phyloP scores from a whole-genome alignment of 2,329 filamentous ascomycete genomes.

The Microdochium bolleyi region DNA sequence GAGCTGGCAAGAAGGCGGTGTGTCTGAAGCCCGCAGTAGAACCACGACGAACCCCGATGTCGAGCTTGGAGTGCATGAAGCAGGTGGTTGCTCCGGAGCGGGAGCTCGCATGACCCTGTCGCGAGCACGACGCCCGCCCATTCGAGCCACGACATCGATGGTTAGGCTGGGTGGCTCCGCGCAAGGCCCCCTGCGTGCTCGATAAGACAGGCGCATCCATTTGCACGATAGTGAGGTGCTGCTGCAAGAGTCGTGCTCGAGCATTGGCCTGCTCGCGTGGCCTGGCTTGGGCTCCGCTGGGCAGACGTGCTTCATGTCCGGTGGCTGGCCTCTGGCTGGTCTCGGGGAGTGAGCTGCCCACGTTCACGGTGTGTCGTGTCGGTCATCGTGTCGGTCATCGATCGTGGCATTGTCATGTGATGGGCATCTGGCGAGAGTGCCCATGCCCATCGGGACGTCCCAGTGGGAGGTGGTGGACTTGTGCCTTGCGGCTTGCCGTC shows the following conservation, averaged over 20 bases:
- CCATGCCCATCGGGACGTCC: too few species aligned
- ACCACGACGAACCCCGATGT: not conserved
- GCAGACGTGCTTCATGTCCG: not conserved
- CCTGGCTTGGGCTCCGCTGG: not conserved
- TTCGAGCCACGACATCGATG: constrained; percentile 27
- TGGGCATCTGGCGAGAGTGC: too few species aligned
- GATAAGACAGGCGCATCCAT: not conserved
- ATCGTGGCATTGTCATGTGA: too few species aligned
- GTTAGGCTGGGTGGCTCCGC: constrained; percentile 7
- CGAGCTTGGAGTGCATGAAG: too few species aligned
- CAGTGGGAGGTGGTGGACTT: too few species aligned
- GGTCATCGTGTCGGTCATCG: too few species aligned
- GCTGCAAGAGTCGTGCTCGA: not conserved
- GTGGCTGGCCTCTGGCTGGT: not conserved
- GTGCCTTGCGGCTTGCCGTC: too few species aligned
- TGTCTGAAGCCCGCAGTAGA: not conserved
- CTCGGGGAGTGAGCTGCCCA: too few species aligned
- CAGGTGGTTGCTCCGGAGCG: too few species aligned
- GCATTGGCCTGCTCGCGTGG: not conserved
- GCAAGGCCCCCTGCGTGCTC: not conserved
- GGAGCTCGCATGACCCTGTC: too few species aligned
- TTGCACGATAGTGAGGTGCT: not conserved
- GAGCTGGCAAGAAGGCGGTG: not conserved
- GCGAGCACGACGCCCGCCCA: constrained; percentile 11
- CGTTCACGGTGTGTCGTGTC: too few species aligned